These are phyloP conservation scores for Aureobasidium musti DNA, from an alignment of 2,329 filamentous ascomycete genomes.

Conservation along the genomic window DNA sequence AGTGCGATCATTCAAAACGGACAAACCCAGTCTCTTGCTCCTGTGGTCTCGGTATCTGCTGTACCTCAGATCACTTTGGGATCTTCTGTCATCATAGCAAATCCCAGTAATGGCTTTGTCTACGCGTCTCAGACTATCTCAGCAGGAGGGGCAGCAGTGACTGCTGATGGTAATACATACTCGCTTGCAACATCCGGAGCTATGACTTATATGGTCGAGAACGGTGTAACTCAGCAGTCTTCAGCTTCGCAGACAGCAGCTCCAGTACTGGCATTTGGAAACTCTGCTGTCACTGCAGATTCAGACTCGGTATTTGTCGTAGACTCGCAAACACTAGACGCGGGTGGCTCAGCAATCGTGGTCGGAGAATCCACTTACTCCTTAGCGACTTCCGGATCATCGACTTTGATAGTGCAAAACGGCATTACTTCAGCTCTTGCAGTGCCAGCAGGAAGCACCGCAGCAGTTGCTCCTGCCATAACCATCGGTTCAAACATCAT, in stretches of 20 bases:
- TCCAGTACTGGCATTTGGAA: not conserved
- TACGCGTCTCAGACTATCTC: constrained; percentile 27
- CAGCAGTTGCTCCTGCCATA: not conserved
- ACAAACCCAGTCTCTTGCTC: not conserved
- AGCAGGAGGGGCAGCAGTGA: constrained; percentile 28
- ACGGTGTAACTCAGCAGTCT: no score
- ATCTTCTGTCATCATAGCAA: constrained; percentile 1
- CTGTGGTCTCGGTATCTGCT: not conserved
- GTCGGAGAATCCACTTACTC: constrained; percentile 10
- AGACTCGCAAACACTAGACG: constrained; percentile 22
- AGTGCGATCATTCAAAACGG: not conserved
- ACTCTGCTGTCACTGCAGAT: constrained; percentile 15
- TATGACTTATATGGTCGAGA: not conserved
- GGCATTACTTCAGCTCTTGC: not conserved
- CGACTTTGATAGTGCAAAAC: not conserved
- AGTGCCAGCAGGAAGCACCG: not conserved
- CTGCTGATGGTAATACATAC: constrained; percentile 8
- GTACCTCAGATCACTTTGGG: not conserved
- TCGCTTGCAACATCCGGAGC: constrained; percentile 3
- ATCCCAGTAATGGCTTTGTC: not conserved
- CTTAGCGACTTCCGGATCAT: not conserved
- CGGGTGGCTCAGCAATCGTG: constrained; percentile 28
- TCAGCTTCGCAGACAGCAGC: not conserved
- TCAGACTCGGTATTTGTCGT: constrained; percentile 6
- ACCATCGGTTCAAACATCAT: not conserved